Percentiles rank a stretch among this genome's conserved stretches.
Conservation (phyloP, 2,329 filamentous ascomycete species). For the Ascochyta rabiei region DNA sequence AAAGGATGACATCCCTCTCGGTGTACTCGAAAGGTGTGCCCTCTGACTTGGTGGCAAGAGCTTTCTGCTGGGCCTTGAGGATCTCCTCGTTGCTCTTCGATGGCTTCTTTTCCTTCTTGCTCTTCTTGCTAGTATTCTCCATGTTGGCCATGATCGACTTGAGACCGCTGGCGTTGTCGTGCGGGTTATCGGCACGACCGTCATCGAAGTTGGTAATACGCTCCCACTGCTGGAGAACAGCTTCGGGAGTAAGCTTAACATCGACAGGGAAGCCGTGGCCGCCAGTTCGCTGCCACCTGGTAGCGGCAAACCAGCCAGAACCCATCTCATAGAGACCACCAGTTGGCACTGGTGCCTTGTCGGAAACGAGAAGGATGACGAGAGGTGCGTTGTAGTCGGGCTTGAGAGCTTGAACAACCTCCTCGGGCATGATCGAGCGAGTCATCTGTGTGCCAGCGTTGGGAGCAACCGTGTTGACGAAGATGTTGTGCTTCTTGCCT, state of each 20-base stretch:
- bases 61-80: constrained; percentile 75
- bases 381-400: constrained; percentile 96
- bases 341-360: constrained; percentile 85
- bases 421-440: constrained; percentile 89
- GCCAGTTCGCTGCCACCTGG: constrained; percentile 91
- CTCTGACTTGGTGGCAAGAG: constrained; percentile 72
- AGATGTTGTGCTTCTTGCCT: constrained; percentile 97
- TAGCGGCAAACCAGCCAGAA: constrained; percentile 89
- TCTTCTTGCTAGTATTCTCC: constrained; percentile 68
- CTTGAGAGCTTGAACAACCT: constrained; percentile 99
- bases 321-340: constrained; percentile 93
- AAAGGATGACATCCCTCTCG: constrained; percentile 89
- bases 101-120: constrained; percentile 53
- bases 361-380: constrained; percentile 83
- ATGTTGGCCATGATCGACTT: constrained; percentile 86
- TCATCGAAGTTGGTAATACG: constrained; percentile 87
- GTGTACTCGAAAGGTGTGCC: constrained; percentile 82
- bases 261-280: constrained; percentile 92
- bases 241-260: constrained; percentile 77
- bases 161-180: constrained; percentile 75
- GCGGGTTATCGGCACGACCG: constrained; percentile 84
- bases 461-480: constrained; percentile 95
- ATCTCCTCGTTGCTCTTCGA: constrained; percentile 66
- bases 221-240: constrained; percentile 67
- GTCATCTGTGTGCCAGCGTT: constrained; percentile 98